Conservation (phyloP, 2,329 filamentous ascomycete genomes). For the Fusarium fujikuroi region DNA sequence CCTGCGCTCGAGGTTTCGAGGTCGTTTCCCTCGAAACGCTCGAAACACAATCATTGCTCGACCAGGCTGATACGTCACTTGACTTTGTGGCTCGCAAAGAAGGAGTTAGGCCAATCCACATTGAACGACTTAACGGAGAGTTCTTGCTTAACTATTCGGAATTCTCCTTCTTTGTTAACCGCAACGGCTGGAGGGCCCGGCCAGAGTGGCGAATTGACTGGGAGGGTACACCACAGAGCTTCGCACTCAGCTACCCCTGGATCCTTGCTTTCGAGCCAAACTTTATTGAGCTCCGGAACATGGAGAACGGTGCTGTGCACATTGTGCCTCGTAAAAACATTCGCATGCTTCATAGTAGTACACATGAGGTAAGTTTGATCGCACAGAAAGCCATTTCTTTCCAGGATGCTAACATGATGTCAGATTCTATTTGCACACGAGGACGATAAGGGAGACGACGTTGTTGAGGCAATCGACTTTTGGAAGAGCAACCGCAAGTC, state of each 20-base stretch:
- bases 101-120: slow-evolving; percentile 93
- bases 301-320: slow-evolving; percentile 93
- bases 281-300: slow-evolving; percentile 96
- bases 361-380: slow-evolving; percentile 78
- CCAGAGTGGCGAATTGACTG: slow-evolving; percentile 98
- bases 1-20: slow-evolving; percentile 94
- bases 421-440: slow-evolving; percentile 98
- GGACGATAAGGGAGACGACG: slow-evolving; percentile 91
- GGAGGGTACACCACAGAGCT: slow-evolving; percentile 92
- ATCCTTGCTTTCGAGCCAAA: slow-evolving; percentile 97
- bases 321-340: slow-evolving; percentile 98
- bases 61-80: slow-evolving; percentile 96
- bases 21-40: slow-evolving; percentile 96
- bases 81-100: slow-evolving; percentile 97
- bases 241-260: slow-evolving; percentile 95
- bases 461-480: slow-evolving; percentile 95
- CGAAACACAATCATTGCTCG: slow-evolving; percentile 96
- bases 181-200: slow-evolving; percentile 95
- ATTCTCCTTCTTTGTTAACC: slow-evolving; percentile 99
- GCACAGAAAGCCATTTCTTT: too few relatives aligned
- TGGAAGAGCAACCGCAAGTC: slow-evolving; percentile 77
- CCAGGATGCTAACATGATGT: slow-evolving; percentile 18
- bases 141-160: slow-evolving; percentile 98
- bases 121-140: slow-evolving; percentile 95
- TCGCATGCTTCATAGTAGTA: slow-evolving; percentile 96